Evolutionary conservation across 345 rosid genomes (phyloP), one percentile per base, ranked within the genome.

Genomic region (Toxicodendron radicans): DNA sequence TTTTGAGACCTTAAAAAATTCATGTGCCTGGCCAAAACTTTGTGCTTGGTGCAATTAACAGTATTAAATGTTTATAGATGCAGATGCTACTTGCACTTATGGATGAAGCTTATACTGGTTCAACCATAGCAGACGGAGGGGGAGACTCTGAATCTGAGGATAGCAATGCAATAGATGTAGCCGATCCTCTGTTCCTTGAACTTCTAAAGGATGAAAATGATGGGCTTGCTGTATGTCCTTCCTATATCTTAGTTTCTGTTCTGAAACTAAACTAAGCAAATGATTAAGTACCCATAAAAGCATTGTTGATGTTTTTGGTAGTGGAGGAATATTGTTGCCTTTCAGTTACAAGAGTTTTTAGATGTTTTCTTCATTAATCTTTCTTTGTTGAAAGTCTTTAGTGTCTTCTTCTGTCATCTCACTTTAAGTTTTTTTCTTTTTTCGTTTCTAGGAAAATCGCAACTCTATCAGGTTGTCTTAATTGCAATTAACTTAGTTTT

Each of bases 81-180:
- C 89, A 92, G 98, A 93, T 95, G 98, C 86, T 95, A 66, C 94
- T 93, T 83, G 96, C 93, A 48, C 95, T 95, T 77, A 95, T 95
- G 99, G 98, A 95, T 87, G 99, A 95, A 82, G 99, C 99, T 35
- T 95, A 95, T 79, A 93, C 97, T 58, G 99, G 99, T 83, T 95
- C 98, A 65, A 91, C 94, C 75, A 90, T 95, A 13, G 97, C 87
- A 41, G 92, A 90, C 82, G 96, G 94, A 69, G 96, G 94, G 71
- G 97, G 80, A 69, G 94, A 90, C 86, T 92, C 93, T 71, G 97
- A 90, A 87, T 93, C 98, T 58, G 99, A 93, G 85, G 99, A 93
- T 69, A 85, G 80, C 86, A 90, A 79, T 72, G 73, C 87, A 11
- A 89, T 93, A 66, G 98, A 91, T 81, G 91, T 75, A 41, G 97